Evolutionary conservation across 306 rosid species (phyloP), one percentile per base, ranked within the genome.

Genomic region (Sphenostylis stenocarpa): DNA sequence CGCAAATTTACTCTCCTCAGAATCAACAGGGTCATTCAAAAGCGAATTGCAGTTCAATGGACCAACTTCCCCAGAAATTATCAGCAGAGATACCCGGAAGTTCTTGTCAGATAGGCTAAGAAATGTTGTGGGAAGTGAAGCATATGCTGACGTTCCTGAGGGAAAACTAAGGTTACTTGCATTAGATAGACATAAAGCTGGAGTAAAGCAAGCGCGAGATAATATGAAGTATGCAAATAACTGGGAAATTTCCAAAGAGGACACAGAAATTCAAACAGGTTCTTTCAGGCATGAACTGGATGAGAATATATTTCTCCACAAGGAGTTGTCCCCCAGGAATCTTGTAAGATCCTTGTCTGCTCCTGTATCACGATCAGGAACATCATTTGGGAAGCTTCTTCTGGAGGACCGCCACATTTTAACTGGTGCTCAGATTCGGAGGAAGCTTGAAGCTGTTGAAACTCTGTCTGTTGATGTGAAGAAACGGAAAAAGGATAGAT

Each of bases 311-410:
- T 69, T 81, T 33, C 76, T 88, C 64, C 90, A 82, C 72, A 80
- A 70, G 79, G 97, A 89, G 47, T 62, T 86, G 84, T 88, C 98
- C 71, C 99, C 98, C 15, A 87, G 90, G 84, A 92, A 88, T 85
- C 98, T 96, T 41, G 77, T 90, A 29, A 89, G 99, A 71, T 96
- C 99, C 63, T 77, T 96, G 75, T 96, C 99, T 11, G 98, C 99
- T 33, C 99, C 99, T 24, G 98, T 96, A 58, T 80, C 98, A 33
- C 90, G 94, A 77, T 78, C 98, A 33, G 97, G 99, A 79, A 92
- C 98, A 31, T 91, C 99, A 53, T 96, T 96, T 82, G 98, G 99
- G 81, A 96, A 92, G 86, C 99, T 96, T 82, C 99, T 96, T 82
- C 84, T 96, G n/a, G 98, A 92, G 88, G 97, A 96, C 75, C 90